Evolutionary conservation across 768 basidiomycete species (phyloP).

Genomic region (Russula griseocarnosa): DNA sequence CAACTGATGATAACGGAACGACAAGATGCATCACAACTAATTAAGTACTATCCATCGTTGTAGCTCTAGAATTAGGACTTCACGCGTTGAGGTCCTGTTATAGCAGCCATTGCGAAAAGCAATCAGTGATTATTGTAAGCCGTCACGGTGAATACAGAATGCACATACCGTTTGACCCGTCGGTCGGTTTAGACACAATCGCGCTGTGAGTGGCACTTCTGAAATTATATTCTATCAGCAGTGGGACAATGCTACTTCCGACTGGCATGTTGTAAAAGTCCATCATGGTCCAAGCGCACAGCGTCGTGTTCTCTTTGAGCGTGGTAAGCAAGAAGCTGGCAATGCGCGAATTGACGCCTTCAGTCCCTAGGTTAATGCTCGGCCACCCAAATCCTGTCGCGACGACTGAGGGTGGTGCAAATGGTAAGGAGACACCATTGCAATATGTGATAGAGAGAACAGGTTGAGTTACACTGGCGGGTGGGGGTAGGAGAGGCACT

Average conservation of each 20-base stretch:
- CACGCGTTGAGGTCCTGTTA: not conserved
- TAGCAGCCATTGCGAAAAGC: not conserved
- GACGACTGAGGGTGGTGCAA: constrained; percentile 71
- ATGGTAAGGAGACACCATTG: constrained; percentile 76
- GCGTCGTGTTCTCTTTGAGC: constrained; percentile 37
- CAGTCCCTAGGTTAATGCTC: constrained; percentile 66
- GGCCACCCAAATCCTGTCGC: constrained; percentile 87
- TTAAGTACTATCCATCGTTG: not conserved
- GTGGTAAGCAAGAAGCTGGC: constrained; percentile 64
- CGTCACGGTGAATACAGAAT: not conserved
- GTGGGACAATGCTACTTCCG: constrained; percentile 50
- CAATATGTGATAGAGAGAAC: constrained; percentile 72
- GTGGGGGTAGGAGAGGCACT: constrained; percentile 46
- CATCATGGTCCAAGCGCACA: constrained; percentile 73
- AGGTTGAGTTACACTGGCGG: constrained; percentile 34
- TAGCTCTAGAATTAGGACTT: not conserved
- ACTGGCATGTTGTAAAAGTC: constrained; percentile 66
- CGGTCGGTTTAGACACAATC: not conserved
- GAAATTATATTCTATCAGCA: constrained; percentile 79
- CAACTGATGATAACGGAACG: not conserved
- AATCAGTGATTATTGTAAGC: not conserved
- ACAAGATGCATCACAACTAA: not conserved
- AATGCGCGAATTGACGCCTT: constrained; percentile 79
- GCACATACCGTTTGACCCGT: not conserved
- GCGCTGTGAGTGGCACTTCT: constrained; percentile 28